Evolutionary conservation across 768 basidiomycete species (phyloP).

Genomic region (Xerocomellus chrysenteron): DNA sequence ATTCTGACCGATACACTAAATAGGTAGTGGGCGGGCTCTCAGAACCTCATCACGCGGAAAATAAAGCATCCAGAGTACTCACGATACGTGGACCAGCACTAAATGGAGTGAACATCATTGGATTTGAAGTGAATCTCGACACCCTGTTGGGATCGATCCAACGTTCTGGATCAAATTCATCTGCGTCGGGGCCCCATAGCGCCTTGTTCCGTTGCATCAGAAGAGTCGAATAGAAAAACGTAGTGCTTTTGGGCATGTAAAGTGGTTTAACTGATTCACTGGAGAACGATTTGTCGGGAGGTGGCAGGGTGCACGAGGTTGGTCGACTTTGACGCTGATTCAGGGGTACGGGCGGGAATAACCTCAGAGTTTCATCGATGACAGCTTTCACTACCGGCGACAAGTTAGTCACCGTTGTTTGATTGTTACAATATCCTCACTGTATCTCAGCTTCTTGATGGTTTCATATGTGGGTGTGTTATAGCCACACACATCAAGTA

Average conservation of each 20-base stretch:
- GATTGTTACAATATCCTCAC: slow-evolving; percentile 38
- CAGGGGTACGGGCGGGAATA: slow-evolving; percentile 78
- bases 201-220: slow-evolving; percentile 64
- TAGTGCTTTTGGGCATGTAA: slow-evolving; percentile 58
- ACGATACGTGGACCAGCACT: slow-evolving; percentile 65
- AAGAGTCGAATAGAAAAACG: slow-evolving; percentile 58
- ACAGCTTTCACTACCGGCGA: slow-evolving; percentile 60
- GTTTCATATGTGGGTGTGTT: slow-evolving; percentile 52
- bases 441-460: slow-evolving; percentile 62
- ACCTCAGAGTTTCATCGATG: slow-evolving; percentile 72
- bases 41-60: slow-evolving; percentile 7
- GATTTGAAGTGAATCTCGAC: slow-evolving; percentile 51
- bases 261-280: slow-evolving; percentile 39
- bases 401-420: slow-evolving; percentile 3
- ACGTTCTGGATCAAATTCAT: slow-evolving; percentile 75
- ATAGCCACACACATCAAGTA: slow-evolving; percentile 54
- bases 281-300: slow-evolving; percentile 48
- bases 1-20: slow-evolving; percentile 67
- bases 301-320: slow-evolving; percentile 49
- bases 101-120: slow-evolving; percentile 72
- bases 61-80: slow-evolving; percentile 15
- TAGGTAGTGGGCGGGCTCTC: slow-evolving; percentile 15
- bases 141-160: slow-evolving; percentile 67
- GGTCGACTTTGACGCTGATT: slow-evolving; percentile 62
- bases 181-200: slow-evolving; percentile 75